Evolutionary conservation across 208 protist genomes (phyloP), one percentile per base, ranked within the genome.

Genomic region (Trypanosoma melophagium): DNA sequence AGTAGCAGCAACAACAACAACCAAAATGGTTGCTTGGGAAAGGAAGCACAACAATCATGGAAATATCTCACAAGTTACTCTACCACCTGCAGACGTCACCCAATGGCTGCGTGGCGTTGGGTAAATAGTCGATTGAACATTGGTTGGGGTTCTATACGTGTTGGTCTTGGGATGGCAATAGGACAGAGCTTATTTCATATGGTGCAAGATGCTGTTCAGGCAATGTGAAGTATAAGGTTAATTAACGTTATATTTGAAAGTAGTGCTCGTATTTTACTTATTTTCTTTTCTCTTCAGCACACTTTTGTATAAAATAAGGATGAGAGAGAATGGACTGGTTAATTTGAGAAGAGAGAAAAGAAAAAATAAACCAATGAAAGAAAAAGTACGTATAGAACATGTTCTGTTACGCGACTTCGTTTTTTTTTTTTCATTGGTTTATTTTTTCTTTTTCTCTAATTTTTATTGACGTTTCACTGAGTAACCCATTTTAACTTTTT

Each of bases 141-240:
- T 62, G 92, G 92, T 7, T 96, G 92, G 89, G 92, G 92, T 7
- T 95, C 92, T 17, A 58, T 94, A 12, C 88, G 92, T 21, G 85
- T 96, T 17, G 92, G 92, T 0, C 61, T 96, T 3, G 92, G 92
- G 3, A 94, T 96, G 92, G 88, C 92, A 3, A 82, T 95, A 56
- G 79, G 84, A 3, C 92, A 96, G 68, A 87, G 81, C 40, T 50
- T 92, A 17, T 96, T 96, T 50, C 81, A 91, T 66, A 60, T 91
- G 2, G 55, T 77, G 10, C 91, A 96, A 60, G 79, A 93, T 58
- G 38, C 45, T 76, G 0, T 66, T 65, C 19, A 52, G 42, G 17
- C 22, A 16, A 16, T 56, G 3, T 62, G 17, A 44, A 13, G 13
- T 13, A 24, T 7, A 47, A 13, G 56, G 8, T 0, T 40, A 3